These are phyloP conservation scores for Ceriops zippeliana DNA, from an alignment of 345 rosid genomes.

Conservation along the genomic window DNA sequence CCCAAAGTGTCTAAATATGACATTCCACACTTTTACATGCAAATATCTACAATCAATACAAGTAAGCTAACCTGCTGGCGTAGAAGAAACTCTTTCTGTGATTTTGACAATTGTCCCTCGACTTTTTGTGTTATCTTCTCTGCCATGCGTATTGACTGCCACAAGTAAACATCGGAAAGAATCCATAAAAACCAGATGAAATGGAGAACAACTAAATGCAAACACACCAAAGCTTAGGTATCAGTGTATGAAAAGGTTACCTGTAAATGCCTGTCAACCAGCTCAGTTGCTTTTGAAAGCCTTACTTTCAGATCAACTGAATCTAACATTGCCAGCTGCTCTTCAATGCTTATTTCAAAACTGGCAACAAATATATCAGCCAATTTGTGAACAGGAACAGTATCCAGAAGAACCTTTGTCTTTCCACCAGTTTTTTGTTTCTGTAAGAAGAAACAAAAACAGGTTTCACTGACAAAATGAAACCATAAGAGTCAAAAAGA, in stretches of 20 bases:
- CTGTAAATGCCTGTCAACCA: slow-evolving; percentile 98
- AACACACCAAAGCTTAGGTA: slow-evolving; percentile 10
- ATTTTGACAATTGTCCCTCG: slow-evolving; percentile 95
- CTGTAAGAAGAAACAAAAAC: slow-evolving; percentile 36
- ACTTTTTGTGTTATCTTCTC: slow-evolving; percentile 99
- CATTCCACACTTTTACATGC: not conserved
- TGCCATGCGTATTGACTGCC: slow-evolving; percentile 98
- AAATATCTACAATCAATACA: not conserved
- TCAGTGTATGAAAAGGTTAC: slow-evolving; percentile 35
- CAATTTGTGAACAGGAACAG: slow-evolving; percentile 91
- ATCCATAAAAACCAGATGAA: slow-evolving; percentile 22
- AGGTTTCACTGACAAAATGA: slow-evolving; percentile 8
- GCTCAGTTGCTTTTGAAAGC: slow-evolving; percentile 92
- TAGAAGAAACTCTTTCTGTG: slow-evolving; percentile 97
- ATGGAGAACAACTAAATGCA: slow-evolving; percentile 11
- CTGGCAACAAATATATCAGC: slow-evolving; percentile 99
- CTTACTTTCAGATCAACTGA: slow-evolving; percentile 89
- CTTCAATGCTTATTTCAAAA: slow-evolving; percentile 97
- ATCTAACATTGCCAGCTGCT: slow-evolving; percentile 92
- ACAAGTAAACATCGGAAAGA: slow-evolving; percentile 32
- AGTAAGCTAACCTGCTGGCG: slow-evolving; percentile 86
- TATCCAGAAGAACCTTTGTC: slow-evolving; percentile 93
- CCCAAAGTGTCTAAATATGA: not conserved
- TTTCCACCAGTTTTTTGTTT: slow-evolving; percentile 95
- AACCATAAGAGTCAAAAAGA: not conserved